Conservation (phyloP, 768 basidiomycete species). For the Mycena albidolilacea region DNA sequence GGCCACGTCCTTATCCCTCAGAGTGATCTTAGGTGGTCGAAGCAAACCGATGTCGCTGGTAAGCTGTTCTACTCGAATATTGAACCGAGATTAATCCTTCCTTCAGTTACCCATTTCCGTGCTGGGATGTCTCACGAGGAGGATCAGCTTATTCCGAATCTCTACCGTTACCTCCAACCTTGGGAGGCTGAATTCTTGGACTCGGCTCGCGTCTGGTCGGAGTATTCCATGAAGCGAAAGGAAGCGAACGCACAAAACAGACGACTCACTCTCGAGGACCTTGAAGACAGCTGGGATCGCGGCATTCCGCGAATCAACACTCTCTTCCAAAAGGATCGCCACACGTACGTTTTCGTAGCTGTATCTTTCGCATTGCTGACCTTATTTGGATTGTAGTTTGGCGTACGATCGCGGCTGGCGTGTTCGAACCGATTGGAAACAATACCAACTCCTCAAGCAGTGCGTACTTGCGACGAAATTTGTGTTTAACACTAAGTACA, state of each 20-base stretch:
- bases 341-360: slow-evolving; percentile 70
- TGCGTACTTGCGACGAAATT: slow-evolving; percentile 52
- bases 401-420: slow-evolving; percentile 99
- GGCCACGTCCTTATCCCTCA: slow-evolving; percentile 99
- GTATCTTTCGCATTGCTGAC: neutral
- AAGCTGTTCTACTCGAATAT: slow-evolving; percentile 34
- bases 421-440: slow-evolving; percentile 97
- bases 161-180: slow-evolving; percentile 96
- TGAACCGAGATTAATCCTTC: slow-evolving; percentile 7
- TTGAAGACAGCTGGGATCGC: slow-evolving; percentile 99
- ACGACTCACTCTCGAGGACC: slow-evolving; percentile 95
- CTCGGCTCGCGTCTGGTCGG: slow-evolving; percentile 98
- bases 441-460: slow-evolving; percentile 95
- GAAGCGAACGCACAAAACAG: slow-evolving; percentile 99
- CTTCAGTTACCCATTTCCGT: slow-evolving; percentile 95
- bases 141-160: slow-evolving; percentile 95
- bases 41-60: slow-evolving; percentile 97
- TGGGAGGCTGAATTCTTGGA: slow-evolving; percentile 99
- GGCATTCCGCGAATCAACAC: slow-evolving; percentile 99
- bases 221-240: slow-evolving; percentile 99
- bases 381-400: slow-evolving; percentile 61
- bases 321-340: slow-evolving; percentile 98
- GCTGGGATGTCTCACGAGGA: slow-evolving; percentile 98
- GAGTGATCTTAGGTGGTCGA: slow-evolving; percentile 97
- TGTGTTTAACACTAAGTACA: slow-evolving; percentile 1